phyloP scores from a whole-genome alignment of 202 grass and related monocot genomes.

The Schoenoplectus tabernaemontani region DNA sequence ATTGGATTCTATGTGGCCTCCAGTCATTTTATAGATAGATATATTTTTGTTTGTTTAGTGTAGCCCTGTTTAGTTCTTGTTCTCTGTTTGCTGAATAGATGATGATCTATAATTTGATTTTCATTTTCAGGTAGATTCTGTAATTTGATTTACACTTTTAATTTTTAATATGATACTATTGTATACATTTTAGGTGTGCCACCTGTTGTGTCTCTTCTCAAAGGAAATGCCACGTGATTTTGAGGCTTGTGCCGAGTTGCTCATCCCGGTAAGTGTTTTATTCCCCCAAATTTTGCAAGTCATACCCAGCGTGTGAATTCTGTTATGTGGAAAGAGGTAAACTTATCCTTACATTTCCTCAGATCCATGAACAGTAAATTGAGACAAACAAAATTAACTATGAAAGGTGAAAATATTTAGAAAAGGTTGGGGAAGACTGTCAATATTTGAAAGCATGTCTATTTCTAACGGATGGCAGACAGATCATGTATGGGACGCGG shows the following conservation, averaged over 20 bases:
- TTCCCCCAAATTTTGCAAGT: background rate
- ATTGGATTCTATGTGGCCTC: background rate
- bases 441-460: background rate
- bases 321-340: background rate
- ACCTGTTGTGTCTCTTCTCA: slow-evolving; percentile 67
- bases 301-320: background rate
- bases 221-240: slow-evolving; percentile 65
- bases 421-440: background rate
- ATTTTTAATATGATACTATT: background rate
- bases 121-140: background rate
- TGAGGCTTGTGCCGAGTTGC: slow-evolving; percentile 69
- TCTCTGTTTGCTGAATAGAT: too few relatives aligned
- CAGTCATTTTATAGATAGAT: background rate
- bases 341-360: background rate
- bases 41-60: background rate
- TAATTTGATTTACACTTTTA: slow-evolving; percentile 4
- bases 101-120: too few relatives aligned
- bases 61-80: too few relatives aligned
- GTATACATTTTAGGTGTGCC: slow-evolving; percentile 51
- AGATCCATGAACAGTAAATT: background rate
- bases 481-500: background rate
- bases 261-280: slow-evolving; percentile 55
- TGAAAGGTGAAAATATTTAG: background rate
- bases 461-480: background rate
- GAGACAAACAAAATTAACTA: background rate